Base-by-base conservation (phyloP, 1,139 yeast species). In the Kodamaea sp. region DNA sequence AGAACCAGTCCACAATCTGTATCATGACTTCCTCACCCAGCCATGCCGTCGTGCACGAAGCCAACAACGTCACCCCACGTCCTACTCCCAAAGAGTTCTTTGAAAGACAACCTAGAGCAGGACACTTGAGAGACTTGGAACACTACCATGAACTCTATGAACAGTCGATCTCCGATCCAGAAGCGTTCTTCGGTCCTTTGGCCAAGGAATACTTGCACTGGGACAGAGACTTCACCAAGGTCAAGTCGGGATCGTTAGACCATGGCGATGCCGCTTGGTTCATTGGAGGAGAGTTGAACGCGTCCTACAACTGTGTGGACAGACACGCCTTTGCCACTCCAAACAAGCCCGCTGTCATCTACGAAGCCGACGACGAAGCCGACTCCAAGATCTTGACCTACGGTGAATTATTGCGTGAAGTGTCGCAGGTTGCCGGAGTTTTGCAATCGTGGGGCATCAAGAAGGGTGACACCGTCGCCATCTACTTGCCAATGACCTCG, bases 401-500 rank as follows among this genome's bases (percentile, higher is more conserved):
- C 62, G 88, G 85, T 42, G 94, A 92, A 68, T 77, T 92, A 48
- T 76, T 90, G 57, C 78, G 84, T 51, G 90, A 88, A 57, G 96
- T 92, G 26, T 83, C 88, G 48, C 79, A 83, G 56, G 87, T 87
- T 32, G 96, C 97, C 15, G 95, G 90, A 54, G 87, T 89, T 22
- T 76, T 92, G 59, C 66, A 77, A 55, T 72, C 81, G 35, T 87
- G 95, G 88, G 97, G 97, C 44, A 82, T 92, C 53, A 64, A 71
- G 49, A 87, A 87, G 63, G 97, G 98, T 59, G 98, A 92, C 60
- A 87, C 95, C 27, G 97, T 92, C 41, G 97, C 97, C 43, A 83
- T 92, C 48, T 92, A 92, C 67, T 70, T 92, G 68, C 98, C 98
- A 57, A 92, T 92, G 97, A 89, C 88, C 44, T 88, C 97, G 37